phyloP scores from a whole-genome alignment of 345 rosid genomes.

The Euphorbia tirucalli region DNA sequence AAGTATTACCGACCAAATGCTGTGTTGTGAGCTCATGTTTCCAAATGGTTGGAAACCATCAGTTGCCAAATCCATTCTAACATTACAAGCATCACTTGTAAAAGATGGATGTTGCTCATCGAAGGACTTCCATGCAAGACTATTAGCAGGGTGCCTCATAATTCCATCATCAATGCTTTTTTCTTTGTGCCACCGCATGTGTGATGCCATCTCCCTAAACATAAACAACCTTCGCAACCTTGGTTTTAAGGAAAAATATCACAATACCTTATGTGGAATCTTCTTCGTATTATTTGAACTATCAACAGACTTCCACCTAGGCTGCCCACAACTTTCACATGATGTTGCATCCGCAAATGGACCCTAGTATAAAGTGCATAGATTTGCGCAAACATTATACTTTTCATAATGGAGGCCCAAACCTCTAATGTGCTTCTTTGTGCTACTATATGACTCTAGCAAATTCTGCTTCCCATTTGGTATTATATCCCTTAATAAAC shows the following conservation, averaged over 20 bases:
- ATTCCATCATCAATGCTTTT: too few species aligned
- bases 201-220: too few species aligned
- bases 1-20: not conserved
- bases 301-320: not conserved
- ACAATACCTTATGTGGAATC: not conserved
- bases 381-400: not conserved
- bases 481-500: too few species aligned
- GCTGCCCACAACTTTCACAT: too few species aligned
- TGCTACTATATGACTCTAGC: not conserved
- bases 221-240: not conserved
- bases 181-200: not conserved
- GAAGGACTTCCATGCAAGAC: too few species aligned
- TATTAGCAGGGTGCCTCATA: too few species aligned
- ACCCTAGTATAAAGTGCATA: not conserved
- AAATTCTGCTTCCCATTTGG: too few species aligned
- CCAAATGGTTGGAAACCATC: not conserved
- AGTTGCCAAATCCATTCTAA: not conserved
- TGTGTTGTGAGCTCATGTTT: not conserved
- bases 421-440: not conserved
- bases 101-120: too few species aligned
- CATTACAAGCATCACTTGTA: not conserved
- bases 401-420: not conserved
- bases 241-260: not conserved
- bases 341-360: not conserved
- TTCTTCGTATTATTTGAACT: not conserved